Evolutionary conservation across 768 basidiomycete genomes (phyloP).

Genomic region (Chalciporus sphaerocephalus): DNA sequence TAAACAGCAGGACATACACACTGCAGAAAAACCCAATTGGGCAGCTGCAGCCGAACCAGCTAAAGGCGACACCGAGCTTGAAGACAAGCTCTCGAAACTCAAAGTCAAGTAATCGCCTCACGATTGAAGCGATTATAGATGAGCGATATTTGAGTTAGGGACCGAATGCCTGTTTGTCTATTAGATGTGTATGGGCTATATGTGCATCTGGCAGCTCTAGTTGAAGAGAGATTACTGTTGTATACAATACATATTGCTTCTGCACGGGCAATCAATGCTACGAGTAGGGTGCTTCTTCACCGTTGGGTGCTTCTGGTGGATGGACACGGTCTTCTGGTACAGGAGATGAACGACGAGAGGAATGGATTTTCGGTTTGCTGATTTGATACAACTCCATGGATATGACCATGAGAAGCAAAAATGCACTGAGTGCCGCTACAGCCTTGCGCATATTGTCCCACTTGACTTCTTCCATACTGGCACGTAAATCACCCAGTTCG

Average conservation of each 20-base stretch:
- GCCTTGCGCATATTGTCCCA: conserved; percentile 88
- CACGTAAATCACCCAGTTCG: conserved; percentile 70
- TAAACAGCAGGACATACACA: conserved; percentile 23
- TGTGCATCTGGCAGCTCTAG: conserved; percentile 5
- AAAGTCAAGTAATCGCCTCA: conserved; percentile 42
- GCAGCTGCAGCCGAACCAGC: conserved; percentile 15
- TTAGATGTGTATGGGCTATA: conserved; percentile 2
- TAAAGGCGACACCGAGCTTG: conserved; percentile 33
- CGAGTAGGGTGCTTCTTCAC: conserved; percentile 12
- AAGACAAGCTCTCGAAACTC: conserved; percentile 54
- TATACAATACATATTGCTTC: conserved; percentile 12
- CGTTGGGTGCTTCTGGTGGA: conserved; percentile 1
- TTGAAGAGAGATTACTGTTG: conserved; percentile 9
- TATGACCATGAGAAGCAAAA: conserved; percentile 65
- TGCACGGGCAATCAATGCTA: conserved; percentile 8
- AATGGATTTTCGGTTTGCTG: conserved; percentile 35
- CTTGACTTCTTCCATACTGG: conserved; percentile 77
- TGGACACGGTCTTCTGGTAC: neutral
- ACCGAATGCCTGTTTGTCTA: neutral
- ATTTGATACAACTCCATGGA: conserved; percentile 58
- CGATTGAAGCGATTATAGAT: neutral
- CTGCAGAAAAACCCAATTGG: conserved; percentile 23
- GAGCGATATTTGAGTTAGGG: neutral
- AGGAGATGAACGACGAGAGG: conserved; percentile 9
- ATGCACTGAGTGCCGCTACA: conserved; percentile 63